Conservation (phyloP, 257 asterid species). For the Linderniella brevidens region DNA sequence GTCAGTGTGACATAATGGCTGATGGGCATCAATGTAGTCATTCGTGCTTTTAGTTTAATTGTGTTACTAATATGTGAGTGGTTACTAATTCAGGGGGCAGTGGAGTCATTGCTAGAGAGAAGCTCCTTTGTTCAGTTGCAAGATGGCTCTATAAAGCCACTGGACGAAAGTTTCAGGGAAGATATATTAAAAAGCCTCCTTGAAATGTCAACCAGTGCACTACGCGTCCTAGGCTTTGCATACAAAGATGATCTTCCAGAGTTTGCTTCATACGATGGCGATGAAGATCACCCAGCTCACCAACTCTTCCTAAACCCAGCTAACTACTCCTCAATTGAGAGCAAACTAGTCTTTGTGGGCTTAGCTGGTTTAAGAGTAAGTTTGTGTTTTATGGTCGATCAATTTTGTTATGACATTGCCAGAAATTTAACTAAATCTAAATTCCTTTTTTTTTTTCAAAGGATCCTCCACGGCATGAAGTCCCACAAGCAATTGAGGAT, state of each 20-base stretch:
- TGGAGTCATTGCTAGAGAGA: slow-evolving; percentile 83
- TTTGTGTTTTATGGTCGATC: slow-evolving; percentile 6
- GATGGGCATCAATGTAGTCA: too few relatives aligned
- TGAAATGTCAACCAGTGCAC: slow-evolving; percentile 71
- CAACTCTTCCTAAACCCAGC: slow-evolving; percentile 67
- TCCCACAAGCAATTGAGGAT: slow-evolving; percentile 80
- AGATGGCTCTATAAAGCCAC: slow-evolving; percentile 60
- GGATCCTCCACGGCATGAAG: slow-evolving; percentile 99
- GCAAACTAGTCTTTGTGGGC: slow-evolving; percentile 72
- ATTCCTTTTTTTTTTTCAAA: slow-evolving; percentile 12
- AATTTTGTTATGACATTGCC: neutral
- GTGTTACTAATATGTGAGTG: too few relatives aligned
- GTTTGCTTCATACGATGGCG: slow-evolving; percentile 66
- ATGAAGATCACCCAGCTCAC: slow-evolving; percentile 95
- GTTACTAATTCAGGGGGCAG: slow-evolving; percentile 65
- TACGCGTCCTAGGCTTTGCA: slow-evolving; percentile 92
- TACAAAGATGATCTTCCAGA: slow-evolving; percentile 57
- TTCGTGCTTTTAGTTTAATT: too few relatives aligned
- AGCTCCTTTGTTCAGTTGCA: slow-evolving; percentile 67
- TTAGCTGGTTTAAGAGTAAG: slow-evolving; percentile 92
- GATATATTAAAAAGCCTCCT: slow-evolving; percentile 51
- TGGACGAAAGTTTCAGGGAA: slow-evolving; percentile 34
- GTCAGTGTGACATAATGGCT: too few relatives aligned
- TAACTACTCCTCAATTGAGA: slow-evolving; percentile 79
- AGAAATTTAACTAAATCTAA: slow-evolving; percentile 5